Conservation (phyloP, 139 green algal genomes). For the Astrephomene gubernaculifera region DNA sequence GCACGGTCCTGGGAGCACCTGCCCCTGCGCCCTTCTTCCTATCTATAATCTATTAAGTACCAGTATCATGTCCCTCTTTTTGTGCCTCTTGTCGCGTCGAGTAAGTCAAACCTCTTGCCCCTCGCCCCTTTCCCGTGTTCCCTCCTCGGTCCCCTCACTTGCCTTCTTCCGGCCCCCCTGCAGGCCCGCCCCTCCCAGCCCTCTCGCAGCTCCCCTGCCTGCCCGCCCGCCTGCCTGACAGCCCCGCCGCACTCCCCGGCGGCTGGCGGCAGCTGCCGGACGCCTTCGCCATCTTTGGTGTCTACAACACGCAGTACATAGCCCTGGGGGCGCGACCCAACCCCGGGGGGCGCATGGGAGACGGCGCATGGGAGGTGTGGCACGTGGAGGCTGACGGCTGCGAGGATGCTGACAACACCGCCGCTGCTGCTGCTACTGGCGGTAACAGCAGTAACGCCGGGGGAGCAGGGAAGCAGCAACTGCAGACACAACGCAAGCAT, state of each 20-base stretch:
- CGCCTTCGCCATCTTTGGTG: constrained; percentile 30
- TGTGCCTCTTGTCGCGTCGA: no score
- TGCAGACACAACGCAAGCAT: neutral
- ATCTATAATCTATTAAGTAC: no score
- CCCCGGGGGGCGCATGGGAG: constrained; percentile 27
- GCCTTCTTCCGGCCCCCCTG: neutral
- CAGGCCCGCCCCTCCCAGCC: constrained; percentile 47
- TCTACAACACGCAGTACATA: constrained; percentile 52
- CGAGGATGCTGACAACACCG: neutral
- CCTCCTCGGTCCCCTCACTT: no score
- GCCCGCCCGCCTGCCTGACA: constrained; percentile 15
- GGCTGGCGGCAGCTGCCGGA: constrained; percentile 48
- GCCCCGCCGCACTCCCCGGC: constrained; percentile 6
- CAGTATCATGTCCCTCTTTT: no score
- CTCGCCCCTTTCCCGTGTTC: no score
- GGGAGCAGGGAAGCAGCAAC: neutral
- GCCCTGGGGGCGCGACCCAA: constrained; percentile 47
- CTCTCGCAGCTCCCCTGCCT: constrained; percentile 25
- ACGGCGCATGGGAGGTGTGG: constrained; percentile 43
- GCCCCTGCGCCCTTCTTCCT: no score
- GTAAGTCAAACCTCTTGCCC: no score
- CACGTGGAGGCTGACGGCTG: neutral
- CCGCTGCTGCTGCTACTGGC: no score
- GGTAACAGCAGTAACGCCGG: no score
- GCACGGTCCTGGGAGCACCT: no score